Conservation (phyloP, 208 protist species). For the Plasmodiophora brassicae region DNA sequence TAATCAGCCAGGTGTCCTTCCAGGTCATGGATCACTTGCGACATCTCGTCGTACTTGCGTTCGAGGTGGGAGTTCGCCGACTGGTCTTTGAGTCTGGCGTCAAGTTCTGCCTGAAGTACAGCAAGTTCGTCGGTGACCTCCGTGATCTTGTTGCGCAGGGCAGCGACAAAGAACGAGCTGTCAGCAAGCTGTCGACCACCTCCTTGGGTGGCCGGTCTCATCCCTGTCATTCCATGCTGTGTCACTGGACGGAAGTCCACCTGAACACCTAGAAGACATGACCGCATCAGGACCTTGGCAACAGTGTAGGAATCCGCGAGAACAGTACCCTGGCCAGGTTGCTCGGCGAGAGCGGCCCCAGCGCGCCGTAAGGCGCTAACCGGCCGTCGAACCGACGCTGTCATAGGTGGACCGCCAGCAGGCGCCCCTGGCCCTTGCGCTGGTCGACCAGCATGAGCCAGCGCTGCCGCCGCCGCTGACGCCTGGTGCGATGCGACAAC, state of each 20-base stretch:
- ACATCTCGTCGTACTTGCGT: neutral
- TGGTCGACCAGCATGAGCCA: no score
- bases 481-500: neutral
- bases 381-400: neutral
- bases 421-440: neutral
- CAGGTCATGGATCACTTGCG: neutral
- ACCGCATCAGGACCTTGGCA: no score
- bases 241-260: slow-evolving; percentile 32
- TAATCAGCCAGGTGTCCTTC: slow-evolving; percentile 38
- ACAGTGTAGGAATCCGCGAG: no score
- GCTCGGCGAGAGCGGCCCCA: neutral
- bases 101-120: neutral
- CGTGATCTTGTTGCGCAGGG: slow-evolving; percentile 15
- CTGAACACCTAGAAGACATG: no score
- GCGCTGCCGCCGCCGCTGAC: neutral
- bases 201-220: neutral
- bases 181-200: slow-evolving; percentile 1
- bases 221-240: slow-evolving; percentile 40
- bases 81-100: neutral
- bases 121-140: neutral
- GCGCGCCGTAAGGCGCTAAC: neutral
- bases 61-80: neutral
- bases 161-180: slow-evolving; percentile 4
- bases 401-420: neutral
- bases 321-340: neutral